Percentiles rank a stretch among this genome's conserved stretches.
Evolutionary conservation across 2,329 filamentous ascomycete genomes (phyloP).

Genomic region (Xylaria sp.): DNA sequence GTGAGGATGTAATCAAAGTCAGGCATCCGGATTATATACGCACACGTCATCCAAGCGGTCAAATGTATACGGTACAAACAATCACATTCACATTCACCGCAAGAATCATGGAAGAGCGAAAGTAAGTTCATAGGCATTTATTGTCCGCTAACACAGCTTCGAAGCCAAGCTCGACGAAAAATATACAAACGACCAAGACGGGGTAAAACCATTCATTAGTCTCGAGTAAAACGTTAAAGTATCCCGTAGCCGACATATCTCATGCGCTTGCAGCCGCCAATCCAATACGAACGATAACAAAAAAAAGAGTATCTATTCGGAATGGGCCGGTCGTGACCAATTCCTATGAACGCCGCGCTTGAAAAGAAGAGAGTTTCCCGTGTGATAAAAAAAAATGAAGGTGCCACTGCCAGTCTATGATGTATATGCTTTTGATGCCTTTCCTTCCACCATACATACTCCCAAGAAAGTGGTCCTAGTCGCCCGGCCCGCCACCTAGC

Average conservation of each 20-base stretch:
- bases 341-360: slow-evolving; percentile 21
- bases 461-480: background rate
- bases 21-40: background rate
- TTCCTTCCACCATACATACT: background rate
- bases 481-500: slow-evolving; percentile 5
- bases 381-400: background rate
- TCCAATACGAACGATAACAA: background rate
- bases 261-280: background rate
- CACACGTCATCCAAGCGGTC: no score
- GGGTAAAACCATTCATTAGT: no score
- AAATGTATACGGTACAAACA: no score
- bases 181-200: background rate
- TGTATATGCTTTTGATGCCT: slow-evolving; percentile 25
- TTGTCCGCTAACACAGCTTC: background rate
- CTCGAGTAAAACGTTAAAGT: no score
- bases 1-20: background rate
- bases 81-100: background rate
- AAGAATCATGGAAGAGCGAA: background rate
- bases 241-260: background rate
- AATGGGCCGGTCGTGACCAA: slow-evolving; percentile 9
- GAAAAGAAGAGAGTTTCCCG: background rate
- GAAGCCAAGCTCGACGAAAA: background rate
- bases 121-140: background rate
- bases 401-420: slow-evolving; percentile 15
- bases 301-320: slow-evolving; percentile 2